Evolutionary conservation across 1,284 basidiomycete genomes (phyloP).

Genomic region (Cystobasidiaceae sp.): DNA sequence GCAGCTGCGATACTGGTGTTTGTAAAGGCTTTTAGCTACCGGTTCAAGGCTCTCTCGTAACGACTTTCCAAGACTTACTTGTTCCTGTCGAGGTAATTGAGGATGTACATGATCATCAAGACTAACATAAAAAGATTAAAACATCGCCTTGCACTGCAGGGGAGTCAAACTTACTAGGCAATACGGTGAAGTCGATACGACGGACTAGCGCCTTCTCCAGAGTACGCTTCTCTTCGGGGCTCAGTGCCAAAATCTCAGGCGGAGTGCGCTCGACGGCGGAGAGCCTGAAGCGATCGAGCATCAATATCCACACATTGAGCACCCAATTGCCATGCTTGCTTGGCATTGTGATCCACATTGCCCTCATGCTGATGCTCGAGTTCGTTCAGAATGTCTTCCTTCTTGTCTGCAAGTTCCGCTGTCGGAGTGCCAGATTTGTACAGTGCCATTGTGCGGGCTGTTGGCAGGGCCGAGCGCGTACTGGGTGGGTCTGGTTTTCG

Average conservation of each 20-base stretch:
- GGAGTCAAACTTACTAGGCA: conserved; percentile 11
- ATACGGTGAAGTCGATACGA: conserved; percentile 44
- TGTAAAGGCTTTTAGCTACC: no score
- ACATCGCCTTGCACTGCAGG: background rate
- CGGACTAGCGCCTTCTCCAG: conserved; percentile 45
- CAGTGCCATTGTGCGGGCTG: no score
- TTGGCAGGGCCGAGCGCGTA: no score
- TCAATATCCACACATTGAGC: no score
- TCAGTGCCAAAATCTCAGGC: background rate
- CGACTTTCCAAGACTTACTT: conserved; percentile 44
- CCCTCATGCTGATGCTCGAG: conserved; percentile 2
- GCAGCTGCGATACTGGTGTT: conserved; percentile 5
- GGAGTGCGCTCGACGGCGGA: background rate
- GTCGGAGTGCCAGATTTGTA: no score
- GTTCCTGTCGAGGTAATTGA: conserved; percentile 43
- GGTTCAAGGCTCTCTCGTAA: conserved; percentile 41
- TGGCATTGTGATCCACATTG: background rate
- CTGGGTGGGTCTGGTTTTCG: no score
- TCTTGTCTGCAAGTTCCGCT: no score
- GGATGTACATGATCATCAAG: conserved; percentile 35
- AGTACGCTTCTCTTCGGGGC: conserved; percentile 25
- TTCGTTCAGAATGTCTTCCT: background rate
- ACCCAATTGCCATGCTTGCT: no score
- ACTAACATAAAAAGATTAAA: background rate
- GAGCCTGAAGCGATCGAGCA: no score